Evolutionary conservation across 2,329 filamentous ascomycete species (phyloP).

Genomic region (Seiridium cupressi): DNA sequence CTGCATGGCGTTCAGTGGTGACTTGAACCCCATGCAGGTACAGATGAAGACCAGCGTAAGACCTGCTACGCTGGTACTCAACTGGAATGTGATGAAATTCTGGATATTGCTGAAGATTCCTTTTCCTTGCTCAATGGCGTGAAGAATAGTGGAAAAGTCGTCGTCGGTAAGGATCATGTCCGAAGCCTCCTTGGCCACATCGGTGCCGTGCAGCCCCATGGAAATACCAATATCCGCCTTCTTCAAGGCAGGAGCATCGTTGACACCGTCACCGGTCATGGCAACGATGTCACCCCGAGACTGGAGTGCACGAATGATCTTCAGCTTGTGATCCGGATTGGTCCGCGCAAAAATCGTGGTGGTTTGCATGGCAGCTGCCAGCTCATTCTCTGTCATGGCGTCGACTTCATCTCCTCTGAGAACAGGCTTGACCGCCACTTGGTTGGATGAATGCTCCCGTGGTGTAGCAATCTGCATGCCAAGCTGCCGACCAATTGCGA

Average conservation of each 20-base stretch:
- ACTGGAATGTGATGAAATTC: conserved; percentile 97
- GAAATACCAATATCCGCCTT: conserved; percentile 97
- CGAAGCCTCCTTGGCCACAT: conserved; percentile 95
- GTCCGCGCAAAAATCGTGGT: conserved; percentile 96
- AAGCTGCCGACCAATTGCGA: conserved; percentile 92
- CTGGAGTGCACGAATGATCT: conserved; percentile 90
- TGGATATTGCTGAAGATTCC: conserved; percentile 99
- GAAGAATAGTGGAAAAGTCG: conserved; percentile 87
- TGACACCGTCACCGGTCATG: conserved; percentile 98
- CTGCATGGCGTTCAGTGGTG: conserved; percentile 97
- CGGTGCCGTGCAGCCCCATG: conserved; percentile 92
- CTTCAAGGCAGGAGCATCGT: conserved; percentile 94
- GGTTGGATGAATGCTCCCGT: conserved; percentile 50
- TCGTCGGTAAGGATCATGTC: conserved; percentile 92
- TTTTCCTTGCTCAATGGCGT: conserved; percentile 97
- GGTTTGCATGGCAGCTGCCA: conserved; percentile 79
- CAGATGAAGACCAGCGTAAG: conserved; percentile 88
- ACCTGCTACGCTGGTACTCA: conserved; percentile 94
- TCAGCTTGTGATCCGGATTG: conserved; percentile 96
- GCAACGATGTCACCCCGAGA: conserved; percentile 93
- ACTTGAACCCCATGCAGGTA: conserved; percentile 89
- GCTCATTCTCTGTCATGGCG: conserved; percentile 79
- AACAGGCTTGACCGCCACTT: conserved; percentile 67
- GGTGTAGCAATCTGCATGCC: conserved; percentile 76
- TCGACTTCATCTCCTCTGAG: conserved; percentile 92